Percentiles rank a stretch among this genome's conserved stretches.
Conservation (phyloP, 2,329 filamentous ascomycete genomes). For the Zymoseptoria tritici region DNA sequence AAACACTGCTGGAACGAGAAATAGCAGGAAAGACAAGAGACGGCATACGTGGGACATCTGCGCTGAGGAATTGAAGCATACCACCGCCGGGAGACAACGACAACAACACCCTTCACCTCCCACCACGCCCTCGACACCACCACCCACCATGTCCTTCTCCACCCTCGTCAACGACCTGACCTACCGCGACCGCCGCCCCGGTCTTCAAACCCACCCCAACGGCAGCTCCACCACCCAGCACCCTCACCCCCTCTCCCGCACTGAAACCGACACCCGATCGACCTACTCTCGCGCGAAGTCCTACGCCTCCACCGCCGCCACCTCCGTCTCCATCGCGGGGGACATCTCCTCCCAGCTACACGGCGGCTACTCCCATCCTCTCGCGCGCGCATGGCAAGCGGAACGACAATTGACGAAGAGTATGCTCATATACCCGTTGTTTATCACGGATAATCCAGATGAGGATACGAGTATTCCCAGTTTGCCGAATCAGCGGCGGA, state of each 20-base stretch:
- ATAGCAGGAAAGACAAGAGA: background rate
- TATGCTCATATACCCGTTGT: slow-evolving; percentile 97
- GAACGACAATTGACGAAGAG: slow-evolving; percentile 54
- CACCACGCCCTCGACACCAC: background rate
- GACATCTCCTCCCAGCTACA: slow-evolving; percentile 47
- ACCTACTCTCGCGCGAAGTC: slow-evolving; percentile 41
- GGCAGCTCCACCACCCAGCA: slow-evolving; percentile 35
- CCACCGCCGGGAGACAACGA: background rate
- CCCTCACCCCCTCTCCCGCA: slow-evolving; percentile 38
- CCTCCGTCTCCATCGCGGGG: slow-evolving; percentile 45
- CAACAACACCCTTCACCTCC: background rate
- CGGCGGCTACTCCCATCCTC: slow-evolving; percentile 46
- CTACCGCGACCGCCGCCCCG: slow-evolving; percentile 38
- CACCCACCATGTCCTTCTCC: slow-evolving; percentile 43
- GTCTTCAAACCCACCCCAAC: slow-evolving; percentile 38
- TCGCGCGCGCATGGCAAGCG: slow-evolving; percentile 46
- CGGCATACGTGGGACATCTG: background rate
- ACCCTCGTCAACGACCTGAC: slow-evolving; percentile 46
- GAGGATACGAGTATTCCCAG: slow-evolving; percentile 87
- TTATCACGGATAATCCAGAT: slow-evolving; percentile 88
- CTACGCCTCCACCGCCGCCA: slow-evolving; percentile 46
- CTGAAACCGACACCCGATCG: slow-evolving; percentile 38
- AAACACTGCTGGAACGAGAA: no score
- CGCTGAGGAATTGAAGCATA: background rate
- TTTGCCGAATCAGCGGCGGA: slow-evolving; percentile 80